Base-by-base conservation (phyloP, 192 early-diverging fungal genomes). In the Gamsiella multidivaricata region DNA sequence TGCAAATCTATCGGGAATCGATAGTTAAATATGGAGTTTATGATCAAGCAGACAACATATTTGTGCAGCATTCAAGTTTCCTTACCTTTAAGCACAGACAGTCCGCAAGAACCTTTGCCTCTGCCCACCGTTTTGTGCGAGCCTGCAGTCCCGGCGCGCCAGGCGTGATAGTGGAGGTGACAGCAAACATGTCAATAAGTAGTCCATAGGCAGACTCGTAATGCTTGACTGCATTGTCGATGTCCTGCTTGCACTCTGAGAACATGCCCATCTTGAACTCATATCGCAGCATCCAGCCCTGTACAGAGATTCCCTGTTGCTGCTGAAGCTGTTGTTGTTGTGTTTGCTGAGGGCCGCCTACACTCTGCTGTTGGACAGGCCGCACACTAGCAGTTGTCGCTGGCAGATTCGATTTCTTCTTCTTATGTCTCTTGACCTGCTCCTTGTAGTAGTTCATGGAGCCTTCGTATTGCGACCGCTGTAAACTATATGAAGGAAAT, bases 281-380 rank as follows among this genome's bases (percentile, higher is more conserved):
- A 65, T 96, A 95, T 15, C 94, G 85, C 2, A 91, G 61, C 54
- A 86, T 80, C 94, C 94, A 96, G 7, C 94, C 95, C 31, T 81
- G 84, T 5, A 83, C 64, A 65, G 81, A 72, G 23, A 88, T 72
- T 4, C 81, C 70, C 28, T 79, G 82, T 33, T 75, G 66, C 29
- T 70, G 69, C 17, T 57, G 56, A n/a, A 51, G 54, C 22, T 26
- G 58, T 20, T 26, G 43, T 15, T 70, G 68, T 22, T 56, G 61
- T 28, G 15, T 12, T 31, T 67, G 59, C 26, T 60, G 65, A 7
- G 55, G 34, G 14, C 34, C 59, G 25, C 61, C 80, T 0, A 14
- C 62, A 25, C n/a, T 53, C 60, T 22, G 70, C 64, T 39, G 81
- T 20, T 34, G 58, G 51, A 34, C 69, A 62, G 42, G 80, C 32